Percentiles rank a stretch among this genome's conserved stretches.
Conservation (phyloP, 768 basidiomycete species). For the Lactarius sanguifluus region DNA sequence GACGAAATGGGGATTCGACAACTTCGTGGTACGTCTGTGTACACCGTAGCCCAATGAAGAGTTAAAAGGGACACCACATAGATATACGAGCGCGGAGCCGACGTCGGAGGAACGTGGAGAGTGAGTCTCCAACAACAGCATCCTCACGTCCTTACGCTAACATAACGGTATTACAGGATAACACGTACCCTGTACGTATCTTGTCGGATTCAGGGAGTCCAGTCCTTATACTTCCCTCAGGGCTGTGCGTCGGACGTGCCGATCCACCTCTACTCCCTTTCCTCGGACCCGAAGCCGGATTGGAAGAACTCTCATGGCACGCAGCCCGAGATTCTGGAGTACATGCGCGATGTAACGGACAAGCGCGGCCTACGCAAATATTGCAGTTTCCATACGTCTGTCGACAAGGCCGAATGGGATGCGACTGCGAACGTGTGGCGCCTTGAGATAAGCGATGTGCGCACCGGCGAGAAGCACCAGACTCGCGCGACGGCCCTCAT, state of each 20-base stretch:
- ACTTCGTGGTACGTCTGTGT: constrained; percentile 34
- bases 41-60: too few relatives aligned
- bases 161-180: constrained; percentile 21
- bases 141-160: not conserved
- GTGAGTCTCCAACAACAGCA: constrained; percentile 17
- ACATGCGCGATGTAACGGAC: constrained; percentile 31
- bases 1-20: constrained; percentile 33
- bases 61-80: constrained; percentile 11
- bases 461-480: constrained; percentile 18
- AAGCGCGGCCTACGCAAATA: constrained; percentile 29
- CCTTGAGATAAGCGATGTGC: constrained; percentile 30
- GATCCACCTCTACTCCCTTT: constrained; percentile 32
- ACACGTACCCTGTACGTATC: constrained; percentile 31
- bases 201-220: not conserved
- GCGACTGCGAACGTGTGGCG: constrained; percentile 30
- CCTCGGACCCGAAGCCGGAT: constrained; percentile 33
- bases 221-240: constrained; percentile 16
- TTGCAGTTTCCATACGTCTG: constrained; percentile 33
- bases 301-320: constrained; percentile 32
- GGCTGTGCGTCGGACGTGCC: constrained; percentile 34
- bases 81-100: constrained; percentile 37
- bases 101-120: constrained; percentile 34
- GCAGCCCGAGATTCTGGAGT: constrained; percentile 36
- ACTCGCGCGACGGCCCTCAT: constrained; percentile 34
- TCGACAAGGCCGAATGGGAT: constrained; percentile 36